A percentile compares a stretch with the other conserved stretches of the same genome.
These are phyloP conservation scores for Whalleya microplaca DNA, from an alignment of 2,329 filamentous ascomycete species.

Conservation along the genomic window DNA sequence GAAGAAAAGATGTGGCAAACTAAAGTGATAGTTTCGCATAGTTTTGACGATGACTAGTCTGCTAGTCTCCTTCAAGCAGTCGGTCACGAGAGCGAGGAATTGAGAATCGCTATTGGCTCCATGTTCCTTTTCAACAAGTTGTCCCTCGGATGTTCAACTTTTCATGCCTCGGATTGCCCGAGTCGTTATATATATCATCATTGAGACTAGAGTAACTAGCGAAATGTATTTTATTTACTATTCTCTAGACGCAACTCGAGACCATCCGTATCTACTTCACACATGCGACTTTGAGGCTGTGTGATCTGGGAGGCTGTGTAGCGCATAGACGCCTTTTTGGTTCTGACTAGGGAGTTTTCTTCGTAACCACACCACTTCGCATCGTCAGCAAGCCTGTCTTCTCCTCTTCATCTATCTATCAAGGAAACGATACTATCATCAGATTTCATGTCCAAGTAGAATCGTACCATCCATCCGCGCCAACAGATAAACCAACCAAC, in stretches of 20 bases:
- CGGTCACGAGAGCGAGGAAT: slow-evolving; percentile 10
- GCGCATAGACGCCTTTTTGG: background rate
- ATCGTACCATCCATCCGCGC: too few relatives aligned
- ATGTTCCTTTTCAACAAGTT: background rate
- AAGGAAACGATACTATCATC: background rate
- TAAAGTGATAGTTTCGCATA: too few relatives aligned
- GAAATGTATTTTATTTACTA: too few relatives aligned
- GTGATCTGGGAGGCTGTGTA: background rate
- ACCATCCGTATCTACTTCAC: background rate
- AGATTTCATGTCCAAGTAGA: background rate
- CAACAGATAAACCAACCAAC: too few relatives aligned
- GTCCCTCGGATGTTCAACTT: background rate
- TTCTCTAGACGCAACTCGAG: background rate
- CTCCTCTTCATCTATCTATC: background rate
- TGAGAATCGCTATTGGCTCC: background rate
- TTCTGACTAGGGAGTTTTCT: background rate
- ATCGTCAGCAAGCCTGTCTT: background rate
- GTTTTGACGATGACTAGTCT: too few relatives aligned
- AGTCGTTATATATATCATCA: too few relatives aligned
- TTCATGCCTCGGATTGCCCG: background rate
- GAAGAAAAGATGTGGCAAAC: too few relatives aligned
- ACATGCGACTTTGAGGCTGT: background rate
- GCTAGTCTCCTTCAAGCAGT: slow-evolving; percentile 1
- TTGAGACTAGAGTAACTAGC: too few relatives aligned
- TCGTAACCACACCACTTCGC: background rate